These are phyloP conservation scores for Pichia sp. DNA, from an alignment of 1,139 yeast genomes.

Conservation along the genomic window DNA sequence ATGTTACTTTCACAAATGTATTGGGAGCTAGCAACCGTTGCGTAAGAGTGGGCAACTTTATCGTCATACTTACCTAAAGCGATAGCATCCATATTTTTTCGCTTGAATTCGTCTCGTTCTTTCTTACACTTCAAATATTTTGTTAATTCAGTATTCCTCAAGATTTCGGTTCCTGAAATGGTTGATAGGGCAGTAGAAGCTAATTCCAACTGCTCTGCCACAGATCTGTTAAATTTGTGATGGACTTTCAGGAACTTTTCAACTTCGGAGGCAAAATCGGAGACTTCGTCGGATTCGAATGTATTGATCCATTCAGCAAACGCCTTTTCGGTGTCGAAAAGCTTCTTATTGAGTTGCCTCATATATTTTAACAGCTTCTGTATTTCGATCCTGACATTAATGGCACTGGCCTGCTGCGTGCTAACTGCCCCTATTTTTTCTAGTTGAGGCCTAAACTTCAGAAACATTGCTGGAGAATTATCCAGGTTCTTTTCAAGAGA, in stretches of 20 bases:
- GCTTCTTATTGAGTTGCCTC: conserved; percentile 1
- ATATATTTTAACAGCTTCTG: conserved; percentile 3
- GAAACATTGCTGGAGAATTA: not conserved
- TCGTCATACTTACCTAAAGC: conserved; percentile 5
- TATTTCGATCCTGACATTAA: conserved; percentile 4
- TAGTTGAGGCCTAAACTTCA: conserved; percentile 11
- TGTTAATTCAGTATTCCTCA: conserved; percentile 7
- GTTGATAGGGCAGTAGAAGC: conserved; percentile 6
- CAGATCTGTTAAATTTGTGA: conserved; percentile 4
- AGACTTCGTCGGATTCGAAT: conserved; percentile 14
- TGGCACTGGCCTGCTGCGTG: conserved; percentile 10
- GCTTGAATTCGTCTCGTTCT: conserved; percentile 7
- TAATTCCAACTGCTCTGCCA: conserved; percentile 9
- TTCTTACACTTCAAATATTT: conserved; percentile 9
- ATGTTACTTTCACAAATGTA: conserved; percentile 10
- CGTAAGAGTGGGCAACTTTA: conserved; percentile 6
- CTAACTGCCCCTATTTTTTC: conserved; percentile 19
- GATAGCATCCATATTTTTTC: conserved; percentile 11
- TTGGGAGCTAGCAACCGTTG: conserved; percentile 9
- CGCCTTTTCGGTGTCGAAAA: not conserved
- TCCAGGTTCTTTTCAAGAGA: conserved; percentile 7
- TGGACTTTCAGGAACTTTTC: conserved; percentile 11
- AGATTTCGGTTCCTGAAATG: conserved; percentile 1
- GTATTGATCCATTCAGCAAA: conserved; percentile 11
- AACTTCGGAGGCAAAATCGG: conserved; percentile 10